Percentiles rank a stretch among this genome's conserved stretches.
phyloP scores from a whole-genome alignment of 495 filamentous ascomycete species.

The Hypoxylon crocopeplum region DNA sequence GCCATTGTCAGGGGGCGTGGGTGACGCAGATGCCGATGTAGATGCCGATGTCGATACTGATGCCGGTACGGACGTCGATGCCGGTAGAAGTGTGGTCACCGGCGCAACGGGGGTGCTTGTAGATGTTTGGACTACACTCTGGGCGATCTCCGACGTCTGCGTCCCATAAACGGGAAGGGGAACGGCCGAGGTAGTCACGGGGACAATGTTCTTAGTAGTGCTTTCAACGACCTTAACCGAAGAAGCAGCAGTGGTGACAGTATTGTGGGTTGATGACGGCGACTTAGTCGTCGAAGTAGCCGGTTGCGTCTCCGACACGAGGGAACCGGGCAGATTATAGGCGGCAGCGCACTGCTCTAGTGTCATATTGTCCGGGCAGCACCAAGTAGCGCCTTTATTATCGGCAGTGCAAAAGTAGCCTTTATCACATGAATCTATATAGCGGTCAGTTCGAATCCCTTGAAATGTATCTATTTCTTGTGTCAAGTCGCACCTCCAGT shows the following conservation, averaged over 20 bases:
- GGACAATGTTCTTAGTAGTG: slow-evolving; percentile 24
- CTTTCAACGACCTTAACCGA: slow-evolving; percentile 16
- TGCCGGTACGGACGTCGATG: slow-evolving; percentile 23
- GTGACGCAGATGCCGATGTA: slow-evolving; percentile 17
- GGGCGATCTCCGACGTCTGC: not conserved
- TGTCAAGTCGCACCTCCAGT: slow-evolving; percentile 49
- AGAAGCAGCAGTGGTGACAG: slow-evolving; percentile 32
- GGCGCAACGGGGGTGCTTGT: not conserved
- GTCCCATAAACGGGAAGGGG: not conserved
- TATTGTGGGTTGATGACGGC: slow-evolving; percentile 12
- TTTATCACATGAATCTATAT: slow-evolving; percentile 53
- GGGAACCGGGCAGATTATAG: slow-evolving; percentile 46
- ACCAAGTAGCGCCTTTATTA: slow-evolving; percentile 48
- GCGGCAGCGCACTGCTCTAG: slow-evolving; percentile 50
- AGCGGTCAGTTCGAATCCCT: too few relatives aligned
- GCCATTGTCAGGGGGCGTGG: slow-evolving; percentile 20
- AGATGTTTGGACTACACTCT: not conserved
- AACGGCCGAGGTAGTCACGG: not conserved
- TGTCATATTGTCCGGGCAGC: slow-evolving; percentile 53
- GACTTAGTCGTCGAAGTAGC: slow-evolving; percentile 35
- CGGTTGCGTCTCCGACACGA: slow-evolving; percentile 44
- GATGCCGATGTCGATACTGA: slow-evolving; percentile 7
- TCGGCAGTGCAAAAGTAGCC: slow-evolving; percentile 57
- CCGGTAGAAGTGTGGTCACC: slow-evolving; percentile 6
- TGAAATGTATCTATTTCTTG: too few relatives aligned